Conservation (phyloP, 2,329 filamentous ascomycete species). For the Neopestalotiopsis clavispora region DNA sequence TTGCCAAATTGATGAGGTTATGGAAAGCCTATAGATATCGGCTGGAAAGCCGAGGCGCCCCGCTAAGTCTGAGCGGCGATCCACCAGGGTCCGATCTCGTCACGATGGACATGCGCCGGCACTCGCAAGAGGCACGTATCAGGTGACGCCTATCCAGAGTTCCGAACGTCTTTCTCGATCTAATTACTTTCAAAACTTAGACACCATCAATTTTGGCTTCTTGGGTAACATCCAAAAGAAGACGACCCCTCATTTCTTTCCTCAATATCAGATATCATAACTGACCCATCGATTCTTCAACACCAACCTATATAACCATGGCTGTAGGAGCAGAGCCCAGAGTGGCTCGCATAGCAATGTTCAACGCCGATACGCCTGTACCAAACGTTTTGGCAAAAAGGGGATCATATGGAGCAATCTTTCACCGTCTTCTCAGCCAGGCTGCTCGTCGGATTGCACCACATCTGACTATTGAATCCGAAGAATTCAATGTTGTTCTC, state of each 20-base stretch:
- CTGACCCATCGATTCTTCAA: background rate
- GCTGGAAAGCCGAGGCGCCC: background rate
- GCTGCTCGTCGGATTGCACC: background rate
- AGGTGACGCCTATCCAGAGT: background rate
- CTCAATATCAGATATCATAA: background rate
- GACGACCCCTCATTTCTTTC: background rate
- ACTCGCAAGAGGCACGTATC: background rate
- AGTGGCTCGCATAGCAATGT: slow-evolving; percentile 1
- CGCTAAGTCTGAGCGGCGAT: background rate
- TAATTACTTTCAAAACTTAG: background rate
- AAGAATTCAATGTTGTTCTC: slow-evolving; percentile 39
- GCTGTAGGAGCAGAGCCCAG: background rate
- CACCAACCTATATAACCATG: background rate
- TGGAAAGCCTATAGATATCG: background rate
- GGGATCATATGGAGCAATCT: background rate
- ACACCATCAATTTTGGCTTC: background rate
- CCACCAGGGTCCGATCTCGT: background rate
- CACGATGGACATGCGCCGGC: background rate
- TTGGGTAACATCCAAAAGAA: background rate
- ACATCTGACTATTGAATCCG: slow-evolving; percentile 27
- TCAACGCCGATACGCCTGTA: slow-evolving; percentile 4
- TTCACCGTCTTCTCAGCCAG: background rate
- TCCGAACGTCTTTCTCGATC: background rate
- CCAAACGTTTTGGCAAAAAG: background rate
- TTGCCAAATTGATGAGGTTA: background rate